phyloP scores from a whole-genome alignment of 805 yeast genomes.

The Lachancea sp. region DNA sequence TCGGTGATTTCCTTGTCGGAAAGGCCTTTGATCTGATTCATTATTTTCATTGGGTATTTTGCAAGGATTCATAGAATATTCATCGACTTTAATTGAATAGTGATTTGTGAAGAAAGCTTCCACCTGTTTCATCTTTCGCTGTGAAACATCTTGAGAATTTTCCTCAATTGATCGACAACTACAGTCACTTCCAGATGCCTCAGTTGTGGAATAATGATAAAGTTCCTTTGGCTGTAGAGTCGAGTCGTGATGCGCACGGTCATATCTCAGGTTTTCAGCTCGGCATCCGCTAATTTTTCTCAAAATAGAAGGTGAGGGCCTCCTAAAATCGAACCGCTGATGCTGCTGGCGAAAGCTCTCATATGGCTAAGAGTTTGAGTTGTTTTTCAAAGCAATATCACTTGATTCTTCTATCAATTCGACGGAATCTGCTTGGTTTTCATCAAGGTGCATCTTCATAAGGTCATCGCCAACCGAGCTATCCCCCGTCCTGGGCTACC shows the following conservation, averaged over 20 bases:
- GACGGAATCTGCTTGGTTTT: too few relatives aligned
- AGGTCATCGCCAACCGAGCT: too few relatives aligned
- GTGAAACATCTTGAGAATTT: not conserved
- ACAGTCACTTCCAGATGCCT: not conserved
- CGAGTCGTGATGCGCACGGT: not conserved
- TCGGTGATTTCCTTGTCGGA: not conserved
- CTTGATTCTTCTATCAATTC: too few relatives aligned
- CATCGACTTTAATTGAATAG: slow-evolving; percentile 7
- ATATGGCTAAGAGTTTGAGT: too few relatives aligned
- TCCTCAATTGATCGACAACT: not conserved
- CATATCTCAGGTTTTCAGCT: not conserved
- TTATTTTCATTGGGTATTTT: slow-evolving; percentile 1
- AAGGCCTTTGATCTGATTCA: not conserved
- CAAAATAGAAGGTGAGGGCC: not conserved
- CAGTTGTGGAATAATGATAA: not conserved
- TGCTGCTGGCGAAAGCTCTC: too few relatives aligned
- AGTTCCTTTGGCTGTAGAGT: not conserved
- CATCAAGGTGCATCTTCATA: too few relatives aligned
- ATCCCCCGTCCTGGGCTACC: too few relatives aligned
- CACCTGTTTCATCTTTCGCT: not conserved
- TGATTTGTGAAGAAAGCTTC: not conserved
- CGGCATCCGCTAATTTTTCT: not conserved
- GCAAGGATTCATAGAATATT: slow-evolving; percentile 8
- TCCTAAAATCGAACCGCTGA: not conserved
- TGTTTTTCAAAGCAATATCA: too few relatives aligned